These are phyloP conservation scores for Pulveroboletus sp. DNA, from an alignment of 768 basidiomycete genomes.

Conservation along the genomic window DNA sequence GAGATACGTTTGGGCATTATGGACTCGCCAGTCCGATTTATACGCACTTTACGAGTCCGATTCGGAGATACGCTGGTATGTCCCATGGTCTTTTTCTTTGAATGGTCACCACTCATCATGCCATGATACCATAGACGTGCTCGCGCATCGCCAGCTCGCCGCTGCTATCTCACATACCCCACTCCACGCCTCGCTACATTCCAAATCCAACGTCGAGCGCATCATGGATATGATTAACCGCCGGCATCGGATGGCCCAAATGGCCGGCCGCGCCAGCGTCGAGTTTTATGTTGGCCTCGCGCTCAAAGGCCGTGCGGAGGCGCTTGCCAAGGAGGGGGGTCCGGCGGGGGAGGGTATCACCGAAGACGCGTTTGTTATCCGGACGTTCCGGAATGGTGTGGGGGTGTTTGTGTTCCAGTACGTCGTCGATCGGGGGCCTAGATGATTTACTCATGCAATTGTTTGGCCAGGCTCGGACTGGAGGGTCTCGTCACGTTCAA, in stretches of 20 bases:
- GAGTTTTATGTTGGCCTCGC: slow-evolving; percentile 98
- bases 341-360: slow-evolving; percentile 40
- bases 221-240: slow-evolving; percentile 85
- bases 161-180: slow-evolving; percentile 84
- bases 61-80: slow-evolving; percentile 90
- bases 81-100: background rate
- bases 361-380: slow-evolving; percentile 91
- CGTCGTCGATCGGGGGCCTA: slow-evolving; percentile 25
- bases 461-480: slow-evolving; percentile 78
- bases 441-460: background rate
- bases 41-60: slow-evolving; percentile 98
- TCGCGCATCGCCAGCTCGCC: slow-evolving; percentile 90
- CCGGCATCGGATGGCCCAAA: slow-evolving; percentile 94
- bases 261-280: slow-evolving; percentile 94
- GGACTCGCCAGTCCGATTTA: slow-evolving; percentile 97
- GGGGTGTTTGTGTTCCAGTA: slow-evolving; percentile 96
- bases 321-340: slow-evolving; percentile 35
- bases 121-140: slow-evolving; percentile 57
- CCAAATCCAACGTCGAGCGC: slow-evolving; percentile 84
- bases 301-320: slow-evolving; percentile 61
- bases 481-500: slow-evolving; percentile 96
- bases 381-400: slow-evolving; percentile 91
- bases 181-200: slow-evolving; percentile 85
- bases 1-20: slow-evolving; percentile 94
- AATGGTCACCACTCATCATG: background rate